phyloP scores from a whole-genome alignment of 495 filamentous ascomycete species.

The Talaromyces nanjingensis region DNA sequence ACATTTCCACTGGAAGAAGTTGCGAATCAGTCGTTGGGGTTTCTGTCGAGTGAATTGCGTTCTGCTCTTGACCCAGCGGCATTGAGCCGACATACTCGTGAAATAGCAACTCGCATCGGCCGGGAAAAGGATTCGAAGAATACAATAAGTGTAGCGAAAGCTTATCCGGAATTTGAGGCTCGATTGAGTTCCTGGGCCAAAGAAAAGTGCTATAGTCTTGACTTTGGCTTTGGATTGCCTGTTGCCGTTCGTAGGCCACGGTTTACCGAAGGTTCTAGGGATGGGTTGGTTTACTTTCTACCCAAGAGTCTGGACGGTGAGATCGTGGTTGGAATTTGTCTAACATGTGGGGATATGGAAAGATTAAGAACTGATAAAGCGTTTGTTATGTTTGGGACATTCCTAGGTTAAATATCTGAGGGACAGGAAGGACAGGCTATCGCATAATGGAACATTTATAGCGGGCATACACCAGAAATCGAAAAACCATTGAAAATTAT shows the following conservation, averaged over 20 bases:
- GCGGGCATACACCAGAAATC: background rate
- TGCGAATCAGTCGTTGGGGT: conserved; percentile 26
- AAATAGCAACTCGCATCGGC: conserved; percentile 34
- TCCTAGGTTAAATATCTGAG: conserved; percentile 20
- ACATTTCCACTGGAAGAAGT: conserved; percentile 24
- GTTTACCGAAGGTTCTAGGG: conserved; percentile 33
- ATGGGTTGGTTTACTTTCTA: conserved; percentile 43
- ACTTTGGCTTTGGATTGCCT: conserved; percentile 45
- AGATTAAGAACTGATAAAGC: conserved; percentile 28
- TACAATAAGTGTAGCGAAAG: conserved; percentile 20
- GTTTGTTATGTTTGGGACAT: conserved; percentile 27
- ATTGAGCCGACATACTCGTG: conserved; percentile 26
- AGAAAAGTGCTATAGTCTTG: conserved; percentile 33
- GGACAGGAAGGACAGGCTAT: background rate
- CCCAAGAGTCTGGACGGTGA: conserved; percentile 32
- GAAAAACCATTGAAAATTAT: background rate
- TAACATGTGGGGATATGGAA: conserved; percentile 39
- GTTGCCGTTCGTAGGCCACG: conserved; percentile 41
- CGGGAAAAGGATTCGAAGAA: conserved; percentile 23
- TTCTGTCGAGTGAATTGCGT: conserved; percentile 38
- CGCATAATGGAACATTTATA: background rate
- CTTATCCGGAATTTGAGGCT: conserved; percentile 31
- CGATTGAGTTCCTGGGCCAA: conserved; percentile 51
- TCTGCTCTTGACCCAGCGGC: conserved; percentile 30
- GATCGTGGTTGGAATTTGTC: conserved; percentile 33